Evolutionary conservation across 768 basidiomycete genomes (phyloP).

Genomic region (Leucocoprinus leucothites): DNA sequence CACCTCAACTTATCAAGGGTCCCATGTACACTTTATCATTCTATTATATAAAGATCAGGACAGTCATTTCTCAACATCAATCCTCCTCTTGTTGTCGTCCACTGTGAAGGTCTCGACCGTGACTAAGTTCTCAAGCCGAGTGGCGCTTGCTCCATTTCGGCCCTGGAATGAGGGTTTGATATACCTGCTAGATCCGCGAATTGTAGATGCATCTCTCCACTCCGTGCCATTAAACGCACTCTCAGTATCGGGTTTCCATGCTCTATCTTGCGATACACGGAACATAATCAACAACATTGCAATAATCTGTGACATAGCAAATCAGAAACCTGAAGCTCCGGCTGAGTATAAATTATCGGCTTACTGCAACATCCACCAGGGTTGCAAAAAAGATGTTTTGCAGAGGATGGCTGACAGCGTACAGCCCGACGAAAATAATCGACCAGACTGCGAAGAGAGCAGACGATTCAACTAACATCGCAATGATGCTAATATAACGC

Average conservation of each 20-base stretch:
- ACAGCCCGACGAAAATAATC: conserved; percentile 14
- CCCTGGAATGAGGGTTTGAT: background rate
- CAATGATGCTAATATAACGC: conserved; percentile 12
- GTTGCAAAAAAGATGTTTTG: conserved; percentile 14
- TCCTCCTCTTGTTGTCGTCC: background rate
- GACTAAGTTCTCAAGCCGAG: background rate
- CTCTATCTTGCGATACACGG: background rate
- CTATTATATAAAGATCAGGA: too few species aligned
- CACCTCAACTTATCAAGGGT: too few species aligned
- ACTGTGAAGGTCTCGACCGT: background rate
- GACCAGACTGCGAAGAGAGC: conserved; percentile 14
- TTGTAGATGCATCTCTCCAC: background rate
- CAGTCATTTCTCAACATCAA: too few species aligned
- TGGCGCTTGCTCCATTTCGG: background rate
- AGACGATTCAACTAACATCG: conserved; percentile 15
- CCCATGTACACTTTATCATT: too few species aligned
- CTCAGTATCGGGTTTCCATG: background rate
- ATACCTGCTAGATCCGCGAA: background rate
- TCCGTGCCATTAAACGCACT: background rate
- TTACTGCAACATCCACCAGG: conserved; percentile 8
- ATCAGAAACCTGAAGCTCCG: too few species aligned
- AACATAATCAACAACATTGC: conserved; percentile 11
- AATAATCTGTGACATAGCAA: conserved; percentile 1
- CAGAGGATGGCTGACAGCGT: conserved; percentile 9
- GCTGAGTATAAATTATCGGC: background rate